Evolutionary conservation across 2,329 filamentous ascomycete genomes (phyloP), one percentile per base, ranked within the genome.

Genomic region (Diaporthe amygdali): DNA sequence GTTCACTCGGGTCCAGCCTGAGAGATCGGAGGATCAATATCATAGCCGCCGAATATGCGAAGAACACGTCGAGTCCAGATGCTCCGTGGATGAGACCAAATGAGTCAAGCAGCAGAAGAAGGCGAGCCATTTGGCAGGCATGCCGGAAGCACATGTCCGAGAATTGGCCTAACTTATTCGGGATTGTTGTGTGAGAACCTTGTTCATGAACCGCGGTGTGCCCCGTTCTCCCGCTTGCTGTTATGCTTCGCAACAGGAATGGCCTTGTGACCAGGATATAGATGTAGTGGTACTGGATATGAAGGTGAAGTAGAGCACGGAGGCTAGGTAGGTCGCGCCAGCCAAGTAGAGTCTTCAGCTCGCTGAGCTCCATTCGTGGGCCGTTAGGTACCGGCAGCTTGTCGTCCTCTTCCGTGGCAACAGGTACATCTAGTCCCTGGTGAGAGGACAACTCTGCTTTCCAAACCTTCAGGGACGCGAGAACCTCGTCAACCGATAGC

Each of bases 41-140:
- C 59, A 64, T 64, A 14, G 59, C 59, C 3, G 59, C 59, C 12
- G 59, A 64, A 44, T 64, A 49, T 7, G 59, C 59, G 30, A 64
- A 64, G 30, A 64, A 64, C 2, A 64, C 75, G 37, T 82, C 81
- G 0, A 81, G 74, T 1, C 79, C 79, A 0, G 79, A 80, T 9
- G 80, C 73, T 1, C 81, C 80, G 59, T 81, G 79, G 8, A 82
- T 63, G 0, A 80, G 74, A 25, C 77, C 74, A 47, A 81, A 80
- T 5, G 74, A 75, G 44, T 80, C 77, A 0, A 82, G 76, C 0
- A 82, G 74, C 17, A 81, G 75, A 54, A 78, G 75, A 0, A 81
- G 71, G 7, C 76, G 76, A 27, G 78, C 75, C 47, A 82, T 72
- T 54, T 81, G 79, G 8, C 75, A 77, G 17, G 80, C 80, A 44